Evolutionary conservation across 768 basidiomycete species (phyloP), one percentile per base, ranked within the genome.

Genomic region (Lentinula sp.): DNA sequence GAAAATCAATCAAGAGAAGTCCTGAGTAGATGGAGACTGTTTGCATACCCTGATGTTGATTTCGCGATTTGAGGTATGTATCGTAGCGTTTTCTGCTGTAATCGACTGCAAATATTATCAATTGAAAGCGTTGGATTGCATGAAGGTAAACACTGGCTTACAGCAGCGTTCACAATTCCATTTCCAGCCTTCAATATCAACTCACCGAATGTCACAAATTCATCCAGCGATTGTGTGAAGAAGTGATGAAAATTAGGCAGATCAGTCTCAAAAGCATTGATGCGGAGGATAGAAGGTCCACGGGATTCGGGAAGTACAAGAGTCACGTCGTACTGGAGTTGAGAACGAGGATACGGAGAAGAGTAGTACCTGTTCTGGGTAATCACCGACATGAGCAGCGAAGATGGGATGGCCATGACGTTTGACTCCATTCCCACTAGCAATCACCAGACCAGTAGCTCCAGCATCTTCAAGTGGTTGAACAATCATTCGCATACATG

Each of bases 251-350:
- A 83, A 49, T 74, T 70, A 5, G 78, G 78, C 50, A 81, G 59
- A 45, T 74, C 66, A 1, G 81, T 82, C 60, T 78, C 74, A 32
- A 86, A 71, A 21, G 70, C 69, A 55, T 78, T 75, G 23, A 84
- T 68, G 3, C 64, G 57, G 16, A 81, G 65, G 28, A 71, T 56
- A 1, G 61, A 62, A 6, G 61, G 70, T 21, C 53, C 42, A 3
- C 35, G 45, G 2, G 55, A 54, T 15, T 65, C 59, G 2, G 72
- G 71, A 37, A 74, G 68, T 37, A 64, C 55, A 8, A 73, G 61
- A 0, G 68, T 71, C 15, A 71, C 65, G 28, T 65, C 60, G 57
- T 70, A 70, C 8, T 48, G 53, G 13, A 72, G 57, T 1, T 53
- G 51, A 48, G 21, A 15, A 15, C 16, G 45, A 16, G 1, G 53